Evolutionary conservation across 2,329 filamentous ascomycete genomes (phyloP), one percentile per base, ranked within the genome.

Genomic region (Aspergillus sp.): DNA sequence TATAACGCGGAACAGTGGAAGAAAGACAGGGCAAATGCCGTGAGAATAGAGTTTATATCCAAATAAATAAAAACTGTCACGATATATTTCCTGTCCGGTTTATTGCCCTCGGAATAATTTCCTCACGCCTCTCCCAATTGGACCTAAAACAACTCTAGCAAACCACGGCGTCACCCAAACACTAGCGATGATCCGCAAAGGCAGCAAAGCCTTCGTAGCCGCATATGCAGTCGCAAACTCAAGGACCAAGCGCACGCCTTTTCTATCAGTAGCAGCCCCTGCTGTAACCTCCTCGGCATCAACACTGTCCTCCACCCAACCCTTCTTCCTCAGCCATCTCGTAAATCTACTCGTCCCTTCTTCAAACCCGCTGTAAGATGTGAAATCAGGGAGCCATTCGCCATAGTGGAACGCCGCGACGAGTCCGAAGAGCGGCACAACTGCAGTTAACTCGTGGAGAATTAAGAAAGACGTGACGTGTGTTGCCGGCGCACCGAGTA

Each of bases 111-210:
- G 61, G 60, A 83, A 77, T 9, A 79, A 15, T 37, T 69, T 70
- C 60, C 67, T 71, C 2, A 79, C 62, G 27, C 70, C 64, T 46
- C 70, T 77, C 30, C 74, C 74, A 30, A 82, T 55, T 2, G 82
- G 82, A 37, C 78, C 68, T 12, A 89, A 75, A 40, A 90, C 77
- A 20, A 84, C 77, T 44, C 87, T 83, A 2, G 93, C 93, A 80
- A 98, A 96, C 89, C 91, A 96, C 4, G 95, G 95, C 47, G 95
- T 96, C 13, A 84, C 89, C 91, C 90, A 96, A 4, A 96, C 83
- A 76, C 93, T 96, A 6, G 86, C 75, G 24, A 88, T 78, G 60
- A 99, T 84, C 64, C 95, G 83, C 12, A 90, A 68, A 0, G 95
- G 91, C 62, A 99, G 73, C 58, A 98, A 70, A 15, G 86, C 86